These are phyloP conservation scores for Micractinium conductrix DNA, from an alignment of 139 green algal species.

Conservation along the genomic window DNA sequence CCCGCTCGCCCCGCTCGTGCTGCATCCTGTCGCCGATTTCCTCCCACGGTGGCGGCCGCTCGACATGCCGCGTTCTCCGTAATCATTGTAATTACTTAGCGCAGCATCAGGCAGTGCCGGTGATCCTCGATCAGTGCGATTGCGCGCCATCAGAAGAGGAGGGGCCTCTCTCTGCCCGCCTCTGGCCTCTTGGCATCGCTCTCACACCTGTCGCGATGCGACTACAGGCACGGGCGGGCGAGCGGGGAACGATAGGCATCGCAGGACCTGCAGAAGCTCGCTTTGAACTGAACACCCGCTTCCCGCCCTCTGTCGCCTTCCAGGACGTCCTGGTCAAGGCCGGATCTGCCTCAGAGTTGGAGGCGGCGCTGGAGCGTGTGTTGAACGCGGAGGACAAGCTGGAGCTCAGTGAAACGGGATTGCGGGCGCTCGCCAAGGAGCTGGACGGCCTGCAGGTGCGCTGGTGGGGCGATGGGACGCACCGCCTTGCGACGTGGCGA, in stretches of 20 bases:
- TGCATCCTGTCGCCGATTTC: too few relatives aligned
- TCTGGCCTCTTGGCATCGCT: too few relatives aligned
- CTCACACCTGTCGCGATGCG: background rate
- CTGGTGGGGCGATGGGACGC: background rate
- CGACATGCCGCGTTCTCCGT: too few relatives aligned
- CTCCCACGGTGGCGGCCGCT: too few relatives aligned
- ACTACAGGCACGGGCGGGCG: background rate
- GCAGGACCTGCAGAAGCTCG: background rate
- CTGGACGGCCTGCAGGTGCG: background rate
- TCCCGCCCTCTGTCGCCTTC: background rate
- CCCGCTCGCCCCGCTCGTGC: too few relatives aligned
- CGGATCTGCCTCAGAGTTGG: too few relatives aligned
- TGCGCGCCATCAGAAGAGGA: too few relatives aligned
- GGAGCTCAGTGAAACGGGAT: background rate
- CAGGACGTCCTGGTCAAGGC: constrained; percentile 21
- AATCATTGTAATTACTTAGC: too few relatives aligned
- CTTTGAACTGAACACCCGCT: too few relatives aligned
- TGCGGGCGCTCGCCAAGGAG: background rate
- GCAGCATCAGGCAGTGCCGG: too few relatives aligned
- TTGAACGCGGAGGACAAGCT: background rate
- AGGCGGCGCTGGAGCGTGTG: background rate
- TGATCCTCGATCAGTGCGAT: too few relatives aligned
- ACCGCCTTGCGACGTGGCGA: background rate
- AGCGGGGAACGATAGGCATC: background rate
- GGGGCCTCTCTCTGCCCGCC: too few relatives aligned